Evolutionary conservation across 768 basidiomycete genomes (phyloP), one percentile per base, ranked within the genome.

Genomic region (Podaxis sp.): DNA sequence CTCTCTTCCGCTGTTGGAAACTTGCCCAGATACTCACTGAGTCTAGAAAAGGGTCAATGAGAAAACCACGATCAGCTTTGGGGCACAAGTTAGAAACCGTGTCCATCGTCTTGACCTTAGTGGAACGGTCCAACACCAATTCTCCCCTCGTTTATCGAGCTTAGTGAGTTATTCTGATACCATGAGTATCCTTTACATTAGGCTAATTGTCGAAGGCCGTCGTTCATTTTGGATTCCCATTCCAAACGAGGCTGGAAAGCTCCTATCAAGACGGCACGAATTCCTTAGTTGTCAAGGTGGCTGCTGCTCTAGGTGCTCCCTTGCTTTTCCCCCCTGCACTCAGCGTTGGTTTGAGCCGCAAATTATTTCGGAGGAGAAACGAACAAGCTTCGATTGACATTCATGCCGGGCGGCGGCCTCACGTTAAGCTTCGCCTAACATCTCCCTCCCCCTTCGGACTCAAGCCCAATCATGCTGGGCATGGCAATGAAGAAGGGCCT

Each of bases 91-190:
- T 54, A 62, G 55, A 10, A 65, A 64, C 47, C 69, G 65, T 21
- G 37, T 21, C 16, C 66, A 72, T 9, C 78, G 77, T 14, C 62
- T 59, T 23, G 81, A 79, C 59, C 69, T 94, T 40, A 68, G 84
- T 25, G 90, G 89, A 38, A 91, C 91, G 1, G 71, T 95, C 51
- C 83, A 81, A 59, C 88, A 93, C 71, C 89, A 91, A 66, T 85
- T 84, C 67, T 90, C 90, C 28, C 89, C 90, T 13, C 82, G 83
- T 53, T 66, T 85, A 60, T 70, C 71, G 47, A 73, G 79, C n/a
- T 74, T 79, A 71, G 85, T 80, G 69, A 53, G 72, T 63, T 59
- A 50, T 62, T 55, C 62, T 54, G 64, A 46, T 58, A 9, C 23
- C 35, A 10, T 50, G 50, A 5, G 27, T 35, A 3, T 10, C 36